phyloP scores from a whole-genome alignment of 495 filamentous ascomycete genomes.

The Neurospora sp. region DNA sequence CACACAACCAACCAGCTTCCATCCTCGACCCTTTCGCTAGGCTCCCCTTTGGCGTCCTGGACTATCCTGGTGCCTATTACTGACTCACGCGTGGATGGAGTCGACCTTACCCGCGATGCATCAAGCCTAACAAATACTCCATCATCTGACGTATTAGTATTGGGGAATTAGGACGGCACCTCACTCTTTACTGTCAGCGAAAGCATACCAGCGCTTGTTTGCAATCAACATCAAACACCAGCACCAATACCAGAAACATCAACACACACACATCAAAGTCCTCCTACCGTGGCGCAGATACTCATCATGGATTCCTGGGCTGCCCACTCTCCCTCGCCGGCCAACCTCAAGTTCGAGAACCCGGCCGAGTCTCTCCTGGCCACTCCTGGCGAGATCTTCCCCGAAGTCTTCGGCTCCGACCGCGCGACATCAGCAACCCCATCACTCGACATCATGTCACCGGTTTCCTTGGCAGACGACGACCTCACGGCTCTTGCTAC shows the following conservation, averaged over 20 bases:
- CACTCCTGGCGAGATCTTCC: constrained; percentile 38
- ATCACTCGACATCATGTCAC: constrained; percentile 37
- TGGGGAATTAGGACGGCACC: constrained; percentile 35
- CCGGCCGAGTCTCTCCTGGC: constrained; percentile 45
- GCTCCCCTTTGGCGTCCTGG: neutral
- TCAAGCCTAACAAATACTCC: constrained; percentile 7
- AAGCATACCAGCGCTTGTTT: constrained; percentile 1
- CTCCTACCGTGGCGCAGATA: constrained; percentile 19
- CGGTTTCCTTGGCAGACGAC: constrained; percentile 27
- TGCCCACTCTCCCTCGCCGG: constrained; percentile 26
- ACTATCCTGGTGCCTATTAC: constrained; percentile 2
- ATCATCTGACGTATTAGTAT: constrained; percentile 26
- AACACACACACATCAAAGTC: constrained; percentile 22
- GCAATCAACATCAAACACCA: constrained; percentile 8
- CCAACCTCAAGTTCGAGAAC: constrained; percentile 36
- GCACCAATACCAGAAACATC: neutral
- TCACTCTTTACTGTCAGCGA: constrained; percentile 19
- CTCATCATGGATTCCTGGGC: constrained; percentile 31
- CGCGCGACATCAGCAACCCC: constrained; percentile 19
- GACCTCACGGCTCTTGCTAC: constrained; percentile 11
- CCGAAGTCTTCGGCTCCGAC: constrained; percentile 36
- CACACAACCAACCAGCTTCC: constrained; percentile 15
- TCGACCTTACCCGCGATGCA: constrained; percentile 20
- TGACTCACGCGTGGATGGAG: constrained; percentile 8
- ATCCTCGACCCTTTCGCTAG: neutral